Evolutionary conservation across 2,329 filamentous ascomycete species (phyloP).

Genomic region (Pyrenochaeta sp.): DNA sequence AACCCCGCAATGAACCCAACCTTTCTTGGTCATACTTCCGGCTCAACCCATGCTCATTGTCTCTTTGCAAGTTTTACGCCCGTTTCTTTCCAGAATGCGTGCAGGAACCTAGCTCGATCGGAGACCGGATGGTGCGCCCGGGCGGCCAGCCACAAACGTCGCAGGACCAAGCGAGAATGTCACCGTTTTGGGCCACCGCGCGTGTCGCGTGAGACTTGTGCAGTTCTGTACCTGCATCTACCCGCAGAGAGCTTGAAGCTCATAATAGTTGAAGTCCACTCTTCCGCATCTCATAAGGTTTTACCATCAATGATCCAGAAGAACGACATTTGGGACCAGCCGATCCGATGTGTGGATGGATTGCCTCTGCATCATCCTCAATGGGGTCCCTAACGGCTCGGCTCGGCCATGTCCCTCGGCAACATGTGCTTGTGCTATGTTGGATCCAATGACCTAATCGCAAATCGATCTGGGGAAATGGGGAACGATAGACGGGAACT

Average conservation of each 20-base stretch:
- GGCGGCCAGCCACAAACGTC: constrained; percentile 19
- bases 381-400: constrained; percentile 23
- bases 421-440: constrained; percentile 31
- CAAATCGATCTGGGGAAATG: constrained; percentile 5
- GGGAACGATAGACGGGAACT: neutral
- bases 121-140: constrained; percentile 19
- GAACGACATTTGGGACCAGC: neutral
- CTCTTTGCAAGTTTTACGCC: constrained; percentile 7
- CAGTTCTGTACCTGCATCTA: constrained; percentile 15
- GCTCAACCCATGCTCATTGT: constrained; percentile 8
- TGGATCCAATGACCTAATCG: neutral
- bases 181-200: constrained; percentile 1
- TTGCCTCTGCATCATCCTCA: constrained; percentile 15
- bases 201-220: neutral
- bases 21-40: constrained; percentile 33
- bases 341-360: constrained; percentile 3
- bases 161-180: neutral
- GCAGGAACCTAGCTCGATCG: constrained; percentile 23
- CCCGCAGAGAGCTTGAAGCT: neutral
- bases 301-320: neutral
- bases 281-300: neutral
- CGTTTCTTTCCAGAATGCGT: constrained; percentile 13
- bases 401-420: constrained; percentile 29
- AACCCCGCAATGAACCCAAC: constrained; percentile 27
- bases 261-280: neutral